Evolutionary conservation across 345 rosid species (phyloP), one percentile per base, ranked within the genome.

Genomic region (Gossypium bickii): DNA sequence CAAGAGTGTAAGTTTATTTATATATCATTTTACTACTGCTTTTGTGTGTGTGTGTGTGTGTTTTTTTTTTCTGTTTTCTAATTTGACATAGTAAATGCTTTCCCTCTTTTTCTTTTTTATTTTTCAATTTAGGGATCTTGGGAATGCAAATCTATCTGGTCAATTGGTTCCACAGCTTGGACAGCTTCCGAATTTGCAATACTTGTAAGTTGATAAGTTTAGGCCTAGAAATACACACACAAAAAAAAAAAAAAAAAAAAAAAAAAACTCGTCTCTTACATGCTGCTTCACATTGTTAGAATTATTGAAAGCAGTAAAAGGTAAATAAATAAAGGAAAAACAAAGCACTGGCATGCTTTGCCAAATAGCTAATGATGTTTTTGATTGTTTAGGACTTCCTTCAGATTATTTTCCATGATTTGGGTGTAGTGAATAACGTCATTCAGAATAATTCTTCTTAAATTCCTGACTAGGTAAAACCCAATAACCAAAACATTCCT

Each of bases 1-100:
- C 82, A 56, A 90, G 97, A 64, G 89, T 93, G 98, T 93, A 90
- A 86, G 97, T 84, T 76, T 79, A 25, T 38, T 67, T 61, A 56
- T 43, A 11, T 51, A 53, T 65, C n/a, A 80, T 71, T 49, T 70
- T 72, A 45, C 43, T 75, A 20, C 53, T 59, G 48, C 51, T 27
- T 18, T 10, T 7, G 12, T 38, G 65, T 17, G 41, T 34, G 41
- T 34, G 5, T 34, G 38, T 34, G 38, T 29, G 38, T 29, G 38
- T 34, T 1, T 34, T 0, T 29, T 0, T 29, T 34, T 34, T 5
- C 41, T 34, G 44, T 72, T 53, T n/a, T n/a, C 25, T 72, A 41
- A 17, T 62, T 27, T 29, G 38, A 22, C 38, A 12, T 4, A 3
- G 55, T 38, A 57, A 24, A 55, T 74, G 71, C 15, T 77, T 80